Evolutionary conservation across 2,329 filamentous ascomycete species (phyloP), one percentile per base, ranked within the genome.

Genomic region (Aspergillus sp.): DNA sequence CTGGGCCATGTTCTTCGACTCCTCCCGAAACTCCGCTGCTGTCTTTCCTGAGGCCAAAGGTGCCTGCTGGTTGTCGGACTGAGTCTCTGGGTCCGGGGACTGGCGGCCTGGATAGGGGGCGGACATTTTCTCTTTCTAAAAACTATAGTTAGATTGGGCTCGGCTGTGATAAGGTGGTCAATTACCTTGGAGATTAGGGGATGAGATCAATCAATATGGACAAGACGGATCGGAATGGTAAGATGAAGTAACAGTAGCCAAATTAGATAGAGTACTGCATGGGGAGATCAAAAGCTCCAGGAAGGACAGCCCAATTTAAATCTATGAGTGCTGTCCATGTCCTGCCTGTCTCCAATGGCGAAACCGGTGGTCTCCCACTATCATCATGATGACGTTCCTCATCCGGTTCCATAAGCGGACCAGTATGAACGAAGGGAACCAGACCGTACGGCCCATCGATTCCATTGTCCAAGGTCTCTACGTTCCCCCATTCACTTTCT

Each of bases 31-130:
- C 17, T 57, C 58, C 14, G 66, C 79, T 62, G 81, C 76, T 45
- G 82, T 81, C 61, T 84, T 79, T 51, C 84, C 82, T 0, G 77
- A 74, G n/a, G 71, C 82, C 2, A 84, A 78, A 11, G 80, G 66
- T 7, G 82, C 82, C 58, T 82, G 75, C 75, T 94, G 89, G 50
- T 77, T 73, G 54, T 82, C 85, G 35, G 79, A 75, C 73, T 90
- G 88, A 60, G 71, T 68, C 75, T 89, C 84, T 24, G 89, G 88
- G 48, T 85, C 76, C 56, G 90, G 91, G 30, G 90, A 95, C 74
- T 95, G 82, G 67, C 86, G 85, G 70, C 89, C 88, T 73, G 82
- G 73, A 66, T 78, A 74, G 59, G 76, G 80, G 51, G 81, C 79
- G 63, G 88, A 85, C 87, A 90, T 69, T 46, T 49, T 64, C 22